phyloP scores from a whole-genome alignment of 805 yeast species.

The Monosporozyma aquatica region DNA sequence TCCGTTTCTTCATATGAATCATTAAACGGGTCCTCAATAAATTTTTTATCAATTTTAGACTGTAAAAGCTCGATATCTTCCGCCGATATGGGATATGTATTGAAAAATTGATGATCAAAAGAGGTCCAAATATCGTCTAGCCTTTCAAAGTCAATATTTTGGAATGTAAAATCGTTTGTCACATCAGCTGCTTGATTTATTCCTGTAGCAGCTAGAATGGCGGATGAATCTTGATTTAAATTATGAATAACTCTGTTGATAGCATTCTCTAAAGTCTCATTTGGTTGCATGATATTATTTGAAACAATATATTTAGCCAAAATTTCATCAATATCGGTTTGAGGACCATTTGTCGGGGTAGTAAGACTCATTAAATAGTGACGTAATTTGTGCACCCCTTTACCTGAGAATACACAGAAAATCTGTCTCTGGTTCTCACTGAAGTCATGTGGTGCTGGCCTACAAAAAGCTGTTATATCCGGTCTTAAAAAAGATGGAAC shows the following conservation, averaged over 20 bases:
- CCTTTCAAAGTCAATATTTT: slow-evolving; percentile 26
- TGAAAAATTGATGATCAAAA: slow-evolving; percentile 8
- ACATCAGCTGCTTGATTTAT: slow-evolving; percentile 24
- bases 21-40: slow-evolving; percentile 27
- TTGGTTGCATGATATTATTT: slow-evolving; percentile 19
- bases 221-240: slow-evolving; percentile 28
- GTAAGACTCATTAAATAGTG: slow-evolving; percentile 47
- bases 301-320: slow-evolving; percentile 24
- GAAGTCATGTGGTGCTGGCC: slow-evolving; percentile 89
- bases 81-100: slow-evolving; percentile 6
- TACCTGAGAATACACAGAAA: slow-evolving; percentile 90
- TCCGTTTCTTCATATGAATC: slow-evolving; percentile 25
- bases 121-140: slow-evolving; percentile 24
- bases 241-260: slow-evolving; percentile 23
- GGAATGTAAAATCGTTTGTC: slow-evolving; percentile 25
- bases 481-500: slow-evolving; percentile 79
- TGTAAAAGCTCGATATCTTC: slow-evolving; percentile 18
- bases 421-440: slow-evolving; percentile 74
- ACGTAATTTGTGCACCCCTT: slow-evolving; percentile 72
- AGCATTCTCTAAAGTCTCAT: slow-evolving; percentile 24
- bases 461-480: slow-evolving; percentile 78
- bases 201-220: slow-evolving; percentile 30
- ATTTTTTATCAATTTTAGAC: slow-evolving; percentile 21
- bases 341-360: slow-evolving; percentile 29
- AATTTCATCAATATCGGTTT: slow-evolving; percentile 27